Conservation (phyloP, 2,329 filamentous ascomycete genomes). For the Camillea tinctor region DNA sequence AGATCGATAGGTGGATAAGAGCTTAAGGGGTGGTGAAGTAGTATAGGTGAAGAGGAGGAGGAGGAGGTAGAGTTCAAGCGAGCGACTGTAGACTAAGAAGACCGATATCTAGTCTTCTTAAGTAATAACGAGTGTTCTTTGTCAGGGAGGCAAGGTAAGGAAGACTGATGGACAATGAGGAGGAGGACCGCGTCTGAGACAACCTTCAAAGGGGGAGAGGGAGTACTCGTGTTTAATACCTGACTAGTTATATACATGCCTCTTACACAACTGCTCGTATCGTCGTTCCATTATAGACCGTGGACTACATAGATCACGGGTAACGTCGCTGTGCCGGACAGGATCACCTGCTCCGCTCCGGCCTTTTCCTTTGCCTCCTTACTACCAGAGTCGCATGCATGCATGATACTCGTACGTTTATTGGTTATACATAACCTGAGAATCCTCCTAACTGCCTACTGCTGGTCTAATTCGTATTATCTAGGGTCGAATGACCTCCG, state of each 20-base stretch:
- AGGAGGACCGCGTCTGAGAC: not conserved
- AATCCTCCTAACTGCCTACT: not conserved
- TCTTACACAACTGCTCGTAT: not conserved
- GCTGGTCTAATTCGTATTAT: not conserved
- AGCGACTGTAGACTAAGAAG: not conserved
- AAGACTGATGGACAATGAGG: not conserved
- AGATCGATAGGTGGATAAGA: constrained; percentile 2
- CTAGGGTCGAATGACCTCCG: not conserved
- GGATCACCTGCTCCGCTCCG: not conserved
- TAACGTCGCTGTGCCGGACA: not conserved
- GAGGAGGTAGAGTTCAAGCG: not conserved
- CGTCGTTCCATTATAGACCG: not conserved
- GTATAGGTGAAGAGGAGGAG: not conserved
- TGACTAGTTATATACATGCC: not conserved
- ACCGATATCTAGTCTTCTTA: not conserved
- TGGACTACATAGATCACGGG: not conserved
- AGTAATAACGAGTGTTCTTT: not conserved
- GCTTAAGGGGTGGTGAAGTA: not conserved
- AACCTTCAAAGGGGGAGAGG: not conserved
- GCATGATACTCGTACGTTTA: not conserved
- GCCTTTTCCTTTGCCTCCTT: not conserved
- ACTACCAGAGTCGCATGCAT: not conserved
- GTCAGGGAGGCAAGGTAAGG: not conserved
- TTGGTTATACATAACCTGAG: not conserved
- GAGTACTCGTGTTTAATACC: not conserved